Evolutionary conservation across 805 yeast species (phyloP), one percentile per base, ranked within the genome.

Genomic region (Suhomyces sp.): DNA sequence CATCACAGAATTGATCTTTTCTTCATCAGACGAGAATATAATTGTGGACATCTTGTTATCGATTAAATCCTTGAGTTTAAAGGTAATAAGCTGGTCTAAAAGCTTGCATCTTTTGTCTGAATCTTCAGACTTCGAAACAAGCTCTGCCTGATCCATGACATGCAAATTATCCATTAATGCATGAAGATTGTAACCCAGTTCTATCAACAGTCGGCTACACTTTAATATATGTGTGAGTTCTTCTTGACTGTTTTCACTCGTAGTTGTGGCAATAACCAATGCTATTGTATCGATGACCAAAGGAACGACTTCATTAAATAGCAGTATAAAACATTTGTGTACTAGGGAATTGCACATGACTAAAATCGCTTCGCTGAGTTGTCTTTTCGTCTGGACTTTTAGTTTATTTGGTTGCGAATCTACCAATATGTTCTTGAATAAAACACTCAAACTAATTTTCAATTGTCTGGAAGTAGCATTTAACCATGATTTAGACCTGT

Each of bases 381-480:
- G 60, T 0, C 51, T 46, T 42, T 71, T 73, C 2, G 65, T 53
- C 33, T 57, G 62, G 2, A 71, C 44, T 49, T 67, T 67, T 24
- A 52, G 47, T 47, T 48, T 49, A 53, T 61, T 54, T 27, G 54
- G 55, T 13, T 57, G 56, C 0, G 65, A 57, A 5, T 47, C 49
- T n/a, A 66, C 52, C 8, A 73, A 52, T 3, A 73, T 45, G 27
- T 61, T 56, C 48, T 66, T 71, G 61, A 73, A 70, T 17, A 73
- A 62, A 0, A 67, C 57, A 17, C 64, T 57, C 48, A 75, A 57
- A 0, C 76, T 63, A 1, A 72, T 46, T 48, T 73, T 72, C 46
- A 74, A 63, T 56, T 73, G 75, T 47, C 67, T 68, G 1, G 77
- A 63, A 2, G 76, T 70, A 1, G 77, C 76, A 15, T 52, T 55